A percentile compares a stretch with the other conserved stretches of the same genome.
Conservation (phyloP, 2,329 filamentous ascomycete species). For the Pyrenophora graminea region DNA sequence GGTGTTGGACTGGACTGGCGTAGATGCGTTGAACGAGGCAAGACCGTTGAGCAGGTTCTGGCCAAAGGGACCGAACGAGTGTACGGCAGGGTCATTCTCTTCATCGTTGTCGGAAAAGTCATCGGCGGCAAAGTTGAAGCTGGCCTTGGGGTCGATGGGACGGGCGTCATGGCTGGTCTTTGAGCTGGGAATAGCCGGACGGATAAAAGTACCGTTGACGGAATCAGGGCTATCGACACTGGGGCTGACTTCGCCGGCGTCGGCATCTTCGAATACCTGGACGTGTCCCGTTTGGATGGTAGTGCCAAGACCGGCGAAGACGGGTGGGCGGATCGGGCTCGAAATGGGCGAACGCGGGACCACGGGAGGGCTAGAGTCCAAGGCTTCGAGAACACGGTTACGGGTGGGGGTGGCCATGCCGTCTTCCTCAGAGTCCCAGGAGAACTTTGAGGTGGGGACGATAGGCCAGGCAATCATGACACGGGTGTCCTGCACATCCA, state of each 20-base stretch:
- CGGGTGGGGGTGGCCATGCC: slow-evolving; percentile 42
- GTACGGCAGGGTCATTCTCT: slow-evolving; percentile 91
- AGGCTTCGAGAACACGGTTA: slow-evolving; percentile 46
- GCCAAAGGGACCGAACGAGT: slow-evolving; percentile 89
- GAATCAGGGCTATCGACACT: slow-evolving; percentile 28
- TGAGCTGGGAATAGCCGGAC: slow-evolving; percentile 30
- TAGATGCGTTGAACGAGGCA: slow-evolving; percentile 71
- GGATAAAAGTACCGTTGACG: slow-evolving; percentile 39
- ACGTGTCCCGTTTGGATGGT: slow-evolving; percentile 31
- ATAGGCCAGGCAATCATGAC: slow-evolving; percentile 89
- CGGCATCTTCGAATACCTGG: slow-evolving; percentile 47
- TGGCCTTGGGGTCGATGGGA: slow-evolving; percentile 28
- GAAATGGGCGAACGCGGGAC: slow-evolving; percentile 77
- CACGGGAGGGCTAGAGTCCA: slow-evolving; percentile 65
- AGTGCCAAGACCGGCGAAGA: slow-evolving; percentile 46
- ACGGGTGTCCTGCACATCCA: slow-evolving; percentile 91
- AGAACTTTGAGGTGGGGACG: slow-evolving; percentile 58
- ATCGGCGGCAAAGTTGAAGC: slow-evolving; percentile 50
- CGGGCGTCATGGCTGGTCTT: slow-evolving; percentile 23
- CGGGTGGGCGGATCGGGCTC: slow-evolving; percentile 58
- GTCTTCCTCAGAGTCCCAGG: slow-evolving; percentile 64
- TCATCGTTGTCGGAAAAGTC: slow-evolving; percentile 77
- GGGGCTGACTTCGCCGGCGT: slow-evolving; percentile 33
- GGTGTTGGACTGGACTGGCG: slow-evolving; percentile 55
- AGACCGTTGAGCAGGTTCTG: slow-evolving; percentile 82